Base-by-base conservation (phyloP, 768 basidiomycete species). In the Trametes elegans region DNA sequence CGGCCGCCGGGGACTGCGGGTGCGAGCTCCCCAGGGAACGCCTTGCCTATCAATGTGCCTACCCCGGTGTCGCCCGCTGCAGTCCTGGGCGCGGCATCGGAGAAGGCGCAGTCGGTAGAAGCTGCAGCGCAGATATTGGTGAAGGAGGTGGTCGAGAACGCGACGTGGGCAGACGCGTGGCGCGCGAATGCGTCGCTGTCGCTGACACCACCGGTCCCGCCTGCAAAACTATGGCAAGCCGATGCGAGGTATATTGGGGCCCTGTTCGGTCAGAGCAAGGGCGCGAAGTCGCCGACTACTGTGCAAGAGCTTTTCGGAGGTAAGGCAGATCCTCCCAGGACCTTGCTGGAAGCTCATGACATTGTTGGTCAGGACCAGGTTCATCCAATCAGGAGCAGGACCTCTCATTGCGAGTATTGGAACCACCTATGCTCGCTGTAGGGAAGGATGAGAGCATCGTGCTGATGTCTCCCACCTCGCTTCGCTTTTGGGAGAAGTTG, bases 11-110 rank as follows among this genome's bases (percentile, higher is more conserved):
- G 77, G 1, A 74, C 79, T 9, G 75, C 76, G 23, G 40, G 53
- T 7, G 38, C 39, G 21, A 56, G 48, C 23, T 46, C 61, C 1
- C 41, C 54, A 2, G 60, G 55, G 11, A 54, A 41, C n/a, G 74
- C 79, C 2, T 74, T 78, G 8, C 75, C 76, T 41, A 73, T 74
- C 3, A 79, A 79, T n/a, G 90, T 86, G 0, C 90, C 89, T 1
- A 93, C 91, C 0, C 91, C 91, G 1, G 88, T 93, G 3, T 93
- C 90, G 0, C 91, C 91, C 18, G 89, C 88, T 4, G 86, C 87
- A 1, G 74, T 76, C 0, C 71, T 88, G 28, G 85, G 85, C 4
- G 77, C 80, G 1, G 73, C 82, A 1, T 79, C 80, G 3, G 88
- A 88, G 65, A 83, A 82, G 57, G 79, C 81, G 3, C 84, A 82